Base-by-base conservation (phyloP, 2,329 filamentous ascomycete species). In the Eutypa lata region DNA sequence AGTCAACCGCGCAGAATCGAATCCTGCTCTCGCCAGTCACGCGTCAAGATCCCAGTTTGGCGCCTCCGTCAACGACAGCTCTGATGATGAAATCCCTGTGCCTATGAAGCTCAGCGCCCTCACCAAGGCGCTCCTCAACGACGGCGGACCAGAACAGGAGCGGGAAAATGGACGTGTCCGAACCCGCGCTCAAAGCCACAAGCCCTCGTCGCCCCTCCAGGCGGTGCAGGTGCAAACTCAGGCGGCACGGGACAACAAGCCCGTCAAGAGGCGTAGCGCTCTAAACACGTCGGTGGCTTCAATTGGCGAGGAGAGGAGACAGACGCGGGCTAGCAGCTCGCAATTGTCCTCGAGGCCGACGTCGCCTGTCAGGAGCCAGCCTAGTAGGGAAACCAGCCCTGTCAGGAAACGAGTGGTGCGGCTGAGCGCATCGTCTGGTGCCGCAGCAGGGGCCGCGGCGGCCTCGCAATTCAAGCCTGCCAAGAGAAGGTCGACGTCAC, bases 91-190 rank as follows among this genome's bases (percentile, higher is more conserved):
- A 72, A 90, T 95, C 26, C 89, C 89, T 16, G 88, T 90, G 61
- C 91, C 91, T 63, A 91, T 94, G 83, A 95, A 94, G 74, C 88
- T 97, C 68, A 97, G 91, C 68, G 91, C 92, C 63, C 83, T 94
- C 60, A 96, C 93, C 47, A 93, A 94, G 67, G 92, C 91, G 19
- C 78, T 97, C 16, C 79, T 97, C 22, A 83, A 84, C 53, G 83
- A 87, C 54, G 81, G 82, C 43, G 75, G 78, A 3, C 79, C 82
- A 8, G 76, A 77, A 57, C 69, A 63, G 47, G 76, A 78, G 51
- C 73, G 75, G 38, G 70, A 64, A 67, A 56, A 61, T 51, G 56
- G 57, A 38, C 64, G 66, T 47, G 22, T 81, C 80, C 28, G 76
- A 73, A 66, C 73, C 61, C 58, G 76, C 75, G 56, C 73, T 73